Conservation (phyloP, 768 basidiomycete species). For the Leucogyrophana mollusca region DNA sequence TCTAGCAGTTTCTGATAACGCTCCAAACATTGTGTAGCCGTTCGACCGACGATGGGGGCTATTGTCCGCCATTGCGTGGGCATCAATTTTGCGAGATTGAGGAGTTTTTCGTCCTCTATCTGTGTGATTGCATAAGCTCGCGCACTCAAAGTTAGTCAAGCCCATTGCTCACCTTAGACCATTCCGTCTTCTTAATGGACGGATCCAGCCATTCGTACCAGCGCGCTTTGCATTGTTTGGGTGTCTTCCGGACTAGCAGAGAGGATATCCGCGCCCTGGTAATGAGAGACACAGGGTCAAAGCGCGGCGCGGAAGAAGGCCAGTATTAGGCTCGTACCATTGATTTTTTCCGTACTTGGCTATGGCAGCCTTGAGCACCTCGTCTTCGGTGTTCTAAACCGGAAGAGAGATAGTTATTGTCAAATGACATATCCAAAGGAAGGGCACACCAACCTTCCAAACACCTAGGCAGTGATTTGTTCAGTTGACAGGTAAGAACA, state of each 20-base stretch:
- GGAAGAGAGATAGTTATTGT: conserved; percentile 10
- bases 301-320: conserved; percentile 7
- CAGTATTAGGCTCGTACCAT: conserved; percentile 52
- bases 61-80: conserved; percentile 99
- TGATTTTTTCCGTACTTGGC: conserved; percentile 97
- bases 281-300: conserved; percentile 3
- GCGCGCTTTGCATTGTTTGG: conserved; percentile 98
- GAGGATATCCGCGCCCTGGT: conserved; percentile 95
- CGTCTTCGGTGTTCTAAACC: conserved; percentile 88
- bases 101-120: conserved; percentile 98
- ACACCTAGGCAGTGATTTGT: conserved; percentile 48
- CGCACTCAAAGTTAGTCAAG: neutral
- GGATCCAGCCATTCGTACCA: conserved; percentile 99
- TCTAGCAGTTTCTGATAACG: conserved; percentile 97
- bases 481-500: neutral
- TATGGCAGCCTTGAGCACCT: conserved; percentile 98
- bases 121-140: conserved; percentile 25
- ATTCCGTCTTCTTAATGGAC: conserved; percentile 99
- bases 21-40: conserved; percentile 96
- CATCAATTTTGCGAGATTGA: conserved; percentile 98
- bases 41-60: conserved; percentile 96
- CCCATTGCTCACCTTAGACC: conserved; percentile 77
- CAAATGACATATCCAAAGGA: neutral
- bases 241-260: conserved; percentile 94
- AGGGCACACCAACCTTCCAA: conserved; percentile 64